Percentiles rank a stretch among this genome's conserved stretches.
Conservation (phyloP, 2,329 filamentous ascomycete genomes). For the Fusarium burgessii region DNA sequence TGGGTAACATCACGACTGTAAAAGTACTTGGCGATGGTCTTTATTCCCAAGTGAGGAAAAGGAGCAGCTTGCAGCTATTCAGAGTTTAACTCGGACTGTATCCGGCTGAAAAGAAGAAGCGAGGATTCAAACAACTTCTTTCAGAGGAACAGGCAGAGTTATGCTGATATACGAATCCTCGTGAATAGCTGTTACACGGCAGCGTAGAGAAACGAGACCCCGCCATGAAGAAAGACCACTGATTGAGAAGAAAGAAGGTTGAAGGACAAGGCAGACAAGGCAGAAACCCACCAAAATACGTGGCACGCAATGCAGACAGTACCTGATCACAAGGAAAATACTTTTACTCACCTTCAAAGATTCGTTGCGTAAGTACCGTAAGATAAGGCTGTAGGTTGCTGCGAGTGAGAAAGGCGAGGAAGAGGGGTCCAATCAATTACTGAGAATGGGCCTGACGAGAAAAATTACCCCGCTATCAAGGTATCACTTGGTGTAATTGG, state of each 20-base stretch:
- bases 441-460: constrained; percentile 31
- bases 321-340: constrained; percentile 30
- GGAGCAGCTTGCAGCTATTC: not conserved
- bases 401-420: constrained; percentile 40
- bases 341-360: constrained; percentile 44
- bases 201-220: constrained; percentile 27
- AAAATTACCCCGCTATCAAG: constrained; percentile 47
- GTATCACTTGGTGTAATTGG: constrained; percentile 23
- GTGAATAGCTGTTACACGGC: constrained; percentile 27
- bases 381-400: constrained; percentile 30
- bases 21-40: not conserved
- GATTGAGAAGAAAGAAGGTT: not conserved
- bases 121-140: not conserved
- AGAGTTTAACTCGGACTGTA: not conserved
- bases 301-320: constrained; percentile 37
- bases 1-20: constrained; percentile 29
- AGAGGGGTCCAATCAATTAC: constrained; percentile 44
- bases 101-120: not conserved
- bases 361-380: constrained; percentile 34
- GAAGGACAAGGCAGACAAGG: constrained; percentile 31
- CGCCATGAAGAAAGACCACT: constrained; percentile 17
- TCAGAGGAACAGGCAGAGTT: not conserved
- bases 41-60: constrained; percentile 7
- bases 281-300: constrained; percentile 26
- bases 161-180: constrained; percentile 25